phyloP scores from a whole-genome alignment of 1,284 basidiomycete species.

The Hypsizygus ulmarius region DNA sequence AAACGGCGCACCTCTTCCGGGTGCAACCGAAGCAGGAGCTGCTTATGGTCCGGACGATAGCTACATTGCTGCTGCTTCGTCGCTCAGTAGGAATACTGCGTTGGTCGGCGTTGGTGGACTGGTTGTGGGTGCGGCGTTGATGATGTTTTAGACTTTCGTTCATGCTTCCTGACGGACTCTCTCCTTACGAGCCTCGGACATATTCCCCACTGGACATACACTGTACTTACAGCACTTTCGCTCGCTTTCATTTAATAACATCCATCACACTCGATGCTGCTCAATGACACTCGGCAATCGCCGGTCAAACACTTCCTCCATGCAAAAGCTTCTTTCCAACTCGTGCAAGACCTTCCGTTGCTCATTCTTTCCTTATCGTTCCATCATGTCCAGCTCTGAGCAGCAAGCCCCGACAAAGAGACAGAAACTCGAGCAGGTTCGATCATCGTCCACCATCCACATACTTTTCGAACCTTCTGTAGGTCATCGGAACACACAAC shows the following conservation, averaged over 20 bases:
- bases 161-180: constrained; percentile 9
- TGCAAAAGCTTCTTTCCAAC: background rate
- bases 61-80: constrained; percentile 56
- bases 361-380: constrained; percentile 13
- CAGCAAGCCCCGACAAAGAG: constrained; percentile 36
- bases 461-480: background rate
- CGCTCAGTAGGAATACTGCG: constrained; percentile 41
- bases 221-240: constrained; percentile 8
- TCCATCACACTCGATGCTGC: background rate
- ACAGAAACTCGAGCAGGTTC: constrained; percentile 49
- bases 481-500: constrained; percentile 90
- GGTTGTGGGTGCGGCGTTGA: constrained; percentile 45
- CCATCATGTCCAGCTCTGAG: constrained; percentile 7
- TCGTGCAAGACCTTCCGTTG: constrained; percentile 9
- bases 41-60: constrained; percentile 62
- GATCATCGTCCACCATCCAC: constrained; percentile 7
- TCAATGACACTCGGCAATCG: constrained; percentile 2
- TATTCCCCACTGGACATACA: constrained; percentile 8
- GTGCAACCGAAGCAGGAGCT: constrained; percentile 49
- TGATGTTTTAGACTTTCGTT: constrained; percentile 36
- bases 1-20: constrained; percentile 40
- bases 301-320: constrained; percentile 4
- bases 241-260: constrained; percentile 2
- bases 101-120: constrained; percentile 40
- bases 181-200: constrained; percentile 6